A percentile compares a stretch with the other conserved stretches of the same genome.
phyloP scores from a whole-genome alignment of 495 filamentous ascomycete genomes.

The Niebla homalea region DNA sequence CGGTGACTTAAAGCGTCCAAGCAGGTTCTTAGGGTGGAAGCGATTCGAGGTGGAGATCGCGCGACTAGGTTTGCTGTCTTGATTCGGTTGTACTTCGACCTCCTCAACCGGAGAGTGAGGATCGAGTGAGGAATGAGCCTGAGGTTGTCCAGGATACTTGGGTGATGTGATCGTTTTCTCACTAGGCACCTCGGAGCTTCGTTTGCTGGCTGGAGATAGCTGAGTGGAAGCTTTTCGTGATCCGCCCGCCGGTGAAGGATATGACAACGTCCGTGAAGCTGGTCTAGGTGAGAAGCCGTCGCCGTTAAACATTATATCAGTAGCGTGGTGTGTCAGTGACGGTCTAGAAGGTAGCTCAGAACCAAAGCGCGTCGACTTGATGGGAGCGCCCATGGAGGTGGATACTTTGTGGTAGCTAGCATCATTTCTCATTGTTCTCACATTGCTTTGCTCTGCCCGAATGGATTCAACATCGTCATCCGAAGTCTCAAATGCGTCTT shows the following conservation, averaged over 20 bases:
- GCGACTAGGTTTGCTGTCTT: not conserved
- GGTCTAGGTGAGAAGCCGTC: not conserved
- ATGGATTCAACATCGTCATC: slow-evolving; percentile 4
- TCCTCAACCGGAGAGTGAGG: not conserved
- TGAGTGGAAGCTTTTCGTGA: not conserved
- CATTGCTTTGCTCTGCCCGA: not conserved
- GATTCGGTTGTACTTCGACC: not conserved
- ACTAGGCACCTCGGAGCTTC: slow-evolving; percentile 6
- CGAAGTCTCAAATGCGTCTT: not conserved
- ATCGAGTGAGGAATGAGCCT: not conserved
- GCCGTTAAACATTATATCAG: slow-evolving; percentile 10
- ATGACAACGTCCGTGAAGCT: slow-evolving; percentile 6
- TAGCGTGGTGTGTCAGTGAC: slow-evolving; percentile 2
- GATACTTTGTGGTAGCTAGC: not conserved
- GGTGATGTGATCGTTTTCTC: slow-evolving; percentile 8
- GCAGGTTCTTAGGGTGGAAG: slow-evolving; percentile 1
- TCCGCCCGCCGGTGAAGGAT: slow-evolving; percentile 10
- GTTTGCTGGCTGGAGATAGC: slow-evolving; percentile 4
- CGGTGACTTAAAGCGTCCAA: not conserved
- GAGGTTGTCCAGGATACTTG: not conserved
- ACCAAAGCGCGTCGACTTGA: not conserved
- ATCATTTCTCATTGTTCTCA: not conserved
- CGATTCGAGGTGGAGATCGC: not conserved
- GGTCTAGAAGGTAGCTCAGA: not conserved
- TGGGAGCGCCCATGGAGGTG: not conserved